Conservation (phyloP, 2,329 filamentous ascomycete species). For the Cercospora brassicicola region DNA sequence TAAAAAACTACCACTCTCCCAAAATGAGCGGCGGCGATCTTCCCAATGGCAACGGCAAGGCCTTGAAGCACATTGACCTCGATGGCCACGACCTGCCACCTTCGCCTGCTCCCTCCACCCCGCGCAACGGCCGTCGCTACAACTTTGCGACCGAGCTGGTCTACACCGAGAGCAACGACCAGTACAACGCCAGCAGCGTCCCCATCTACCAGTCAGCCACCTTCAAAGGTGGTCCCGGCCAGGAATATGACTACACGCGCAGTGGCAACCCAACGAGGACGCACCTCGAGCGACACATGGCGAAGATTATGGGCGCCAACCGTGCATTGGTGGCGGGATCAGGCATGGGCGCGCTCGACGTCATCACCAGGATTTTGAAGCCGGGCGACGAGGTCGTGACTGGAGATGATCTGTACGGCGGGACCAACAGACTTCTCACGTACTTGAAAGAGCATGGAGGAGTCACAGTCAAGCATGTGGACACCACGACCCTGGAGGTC, state of each 20-base stretch:
- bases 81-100: slow-evolving; percentile 84
- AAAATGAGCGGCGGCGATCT: slow-evolving; percentile 33
- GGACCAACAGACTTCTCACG: slow-evolving; percentile 88
- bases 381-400: slow-evolving; percentile 97
- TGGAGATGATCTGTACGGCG: slow-evolving; percentile 94
- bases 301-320: slow-evolving; percentile 97
- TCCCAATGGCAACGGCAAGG: slow-evolving; percentile 43
- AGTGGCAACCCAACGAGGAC: slow-evolving; percentile 96
- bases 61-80: slow-evolving; percentile 63
- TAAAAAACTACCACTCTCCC: slow-evolving; percentile 35
- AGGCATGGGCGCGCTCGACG: slow-evolving; percentile 95
- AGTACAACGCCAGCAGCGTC: slow-evolving; percentile 94
- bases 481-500: slow-evolving; percentile 76
- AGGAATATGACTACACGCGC: slow-evolving; percentile 96
- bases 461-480: slow-evolving; percentile 93
- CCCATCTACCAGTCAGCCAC: slow-evolving; percentile 98
- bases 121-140: slow-evolving; percentile 81
- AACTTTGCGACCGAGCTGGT: slow-evolving; percentile 94
- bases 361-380: slow-evolving; percentile 85
- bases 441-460: slow-evolving; percentile 86
- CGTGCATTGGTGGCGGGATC: slow-evolving; percentile 91
- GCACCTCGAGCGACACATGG: slow-evolving; percentile 91
- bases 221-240: slow-evolving; percentile 83
- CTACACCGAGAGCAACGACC: slow-evolving; percentile 92
- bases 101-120: slow-evolving; percentile 89